Evolutionary conservation across 2,329 filamentous ascomycete genomes (phyloP), one percentile per base, ranked within the genome.

Genomic region (Penicillium griseofulvum): DNA sequence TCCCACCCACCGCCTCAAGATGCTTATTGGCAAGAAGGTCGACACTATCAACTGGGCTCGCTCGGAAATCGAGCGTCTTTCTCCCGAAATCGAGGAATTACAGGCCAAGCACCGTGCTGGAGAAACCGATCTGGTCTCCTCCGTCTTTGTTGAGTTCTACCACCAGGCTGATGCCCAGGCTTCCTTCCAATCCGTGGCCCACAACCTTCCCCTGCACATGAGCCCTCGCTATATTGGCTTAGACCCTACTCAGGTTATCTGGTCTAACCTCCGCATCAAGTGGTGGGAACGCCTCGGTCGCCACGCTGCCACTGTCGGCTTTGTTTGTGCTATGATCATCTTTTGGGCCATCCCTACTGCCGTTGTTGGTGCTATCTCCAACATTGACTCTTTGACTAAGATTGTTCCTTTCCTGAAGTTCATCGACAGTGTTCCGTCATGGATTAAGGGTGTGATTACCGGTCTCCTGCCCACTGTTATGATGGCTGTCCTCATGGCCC

Each of bases 31-130:
- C 63, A 87, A 91, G 69, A 94, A 96, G 72, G 92, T 97, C 16
- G 94, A 99, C 75, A 94, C 91, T 0, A 97, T 99, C 72, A 86
- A 93, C 59, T 97, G 89, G 88, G 89, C 86, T 60, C 88, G 94
- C 49, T 79, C 81, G 1, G 88, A 95, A 72, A 84, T 97, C 49
- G 83, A 87, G 60, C 85, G 86, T 46, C 83, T 95, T 42, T 87
- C 88, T 49, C 87, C 89, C 0, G 81, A 89, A 57, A 87, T 91
- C 29, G 82, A 88, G 47, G 79, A 83, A 39, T 81, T 85, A 24
- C 90, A 94, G 71, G 81, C 79, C 38, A 80, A 82, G 46, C 89
- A 93, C 68, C 82, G 81, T 47, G 76, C 79, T 26, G 85, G 88
- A 49, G 81, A 89, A 37, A 84, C 80, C 43, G 82, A 85, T 57